phyloP scores from a whole-genome alignment of 108 stramenopile species.

The Nannochloropsis oceanica region DNA sequence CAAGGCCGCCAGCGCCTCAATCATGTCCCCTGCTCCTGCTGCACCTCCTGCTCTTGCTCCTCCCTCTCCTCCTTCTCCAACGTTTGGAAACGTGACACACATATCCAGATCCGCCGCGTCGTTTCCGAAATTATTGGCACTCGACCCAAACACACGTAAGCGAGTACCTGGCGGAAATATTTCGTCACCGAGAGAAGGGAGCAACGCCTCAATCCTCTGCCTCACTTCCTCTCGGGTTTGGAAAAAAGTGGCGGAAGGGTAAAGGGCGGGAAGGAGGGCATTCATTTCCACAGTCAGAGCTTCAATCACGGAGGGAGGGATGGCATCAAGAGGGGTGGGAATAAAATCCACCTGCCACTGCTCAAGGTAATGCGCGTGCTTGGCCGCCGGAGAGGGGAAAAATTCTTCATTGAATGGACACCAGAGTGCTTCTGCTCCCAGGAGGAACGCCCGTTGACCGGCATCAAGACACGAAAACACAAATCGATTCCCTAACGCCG shows the following conservation, averaged over 20 bases:
- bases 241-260: not conserved
- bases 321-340: not conserved
- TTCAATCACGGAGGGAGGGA: not conserved
- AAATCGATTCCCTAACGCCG: not conserved
- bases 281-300: not conserved
- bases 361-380: not conserved
- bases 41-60: not conserved
- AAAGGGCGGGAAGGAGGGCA: not conserved
- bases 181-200: not conserved
- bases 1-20: conserved; percentile 38
- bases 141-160: conserved; percentile 37
- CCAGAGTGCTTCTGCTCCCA: not conserved
- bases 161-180: conserved; percentile 11
- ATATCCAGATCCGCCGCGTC: conserved; percentile 42
- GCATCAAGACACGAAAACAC: not conserved
- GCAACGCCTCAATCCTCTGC: not conserved
- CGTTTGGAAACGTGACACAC: conserved; percentile 23
- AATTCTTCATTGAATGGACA: not conserved
- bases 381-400: not conserved
- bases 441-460: not conserved
- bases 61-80: too few relatives aligned
- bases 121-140: conserved; percentile 40
- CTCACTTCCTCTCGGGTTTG: not conserved
- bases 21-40: conserved; percentile 1
- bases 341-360: not conserved